These are phyloP conservation scores for Fusarium sp. DNA, from an alignment of 2,329 filamentous ascomycete genomes.

Conservation along the genomic window DNA sequence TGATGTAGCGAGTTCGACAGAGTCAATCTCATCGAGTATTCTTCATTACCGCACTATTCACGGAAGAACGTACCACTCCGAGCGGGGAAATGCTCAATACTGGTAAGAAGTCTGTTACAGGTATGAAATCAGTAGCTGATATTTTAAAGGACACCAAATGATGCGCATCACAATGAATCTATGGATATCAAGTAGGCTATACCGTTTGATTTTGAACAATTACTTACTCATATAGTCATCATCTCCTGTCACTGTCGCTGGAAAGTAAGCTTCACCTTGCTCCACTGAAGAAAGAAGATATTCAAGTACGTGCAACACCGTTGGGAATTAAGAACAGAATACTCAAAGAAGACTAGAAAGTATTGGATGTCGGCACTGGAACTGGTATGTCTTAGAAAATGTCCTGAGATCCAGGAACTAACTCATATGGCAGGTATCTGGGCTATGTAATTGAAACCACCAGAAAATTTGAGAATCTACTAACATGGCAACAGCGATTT, in stretches of 20 bases:
- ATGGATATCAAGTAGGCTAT: constrained; percentile 41
- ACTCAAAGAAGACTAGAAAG: constrained; percentile 24
- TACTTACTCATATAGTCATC: constrained; percentile 10
- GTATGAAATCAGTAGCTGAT: not conserved
- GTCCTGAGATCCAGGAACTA: fast-evolving
- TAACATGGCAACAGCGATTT: constrained; percentile 59
- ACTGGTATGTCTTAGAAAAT: constrained; percentile 59
- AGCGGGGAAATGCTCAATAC: constrained; percentile 41
- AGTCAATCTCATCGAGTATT: constrained; percentile 44
- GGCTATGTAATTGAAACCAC: constrained; percentile 54
- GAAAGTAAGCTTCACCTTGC: constrained; percentile 28
- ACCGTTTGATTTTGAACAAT: fast-evolving
- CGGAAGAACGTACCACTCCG: constrained; percentile 44
- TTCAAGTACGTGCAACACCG: constrained; percentile 27
- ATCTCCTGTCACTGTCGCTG: constrained; percentile 28
- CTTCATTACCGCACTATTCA: constrained; percentile 43
- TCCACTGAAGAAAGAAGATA: constrained; percentile 45
- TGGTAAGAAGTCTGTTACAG: constrained; percentile 21
- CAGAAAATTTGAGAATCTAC: fast-evolving
- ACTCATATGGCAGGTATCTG: constrained; percentile 53
- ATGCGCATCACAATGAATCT: constrained; percentile 41
- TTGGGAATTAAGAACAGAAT: fast-evolving
- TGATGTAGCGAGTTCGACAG: constrained; percentile 38
- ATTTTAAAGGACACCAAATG: constrained; percentile 28
- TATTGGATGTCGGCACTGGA: constrained; percentile 67